A percentile compares a stretch with the other conserved stretches of the same genome.
Evolutionary conservation across 768 basidiomycete genomes (phyloP).

Genomic region (Psilocybe subaeruginosa): DNA sequence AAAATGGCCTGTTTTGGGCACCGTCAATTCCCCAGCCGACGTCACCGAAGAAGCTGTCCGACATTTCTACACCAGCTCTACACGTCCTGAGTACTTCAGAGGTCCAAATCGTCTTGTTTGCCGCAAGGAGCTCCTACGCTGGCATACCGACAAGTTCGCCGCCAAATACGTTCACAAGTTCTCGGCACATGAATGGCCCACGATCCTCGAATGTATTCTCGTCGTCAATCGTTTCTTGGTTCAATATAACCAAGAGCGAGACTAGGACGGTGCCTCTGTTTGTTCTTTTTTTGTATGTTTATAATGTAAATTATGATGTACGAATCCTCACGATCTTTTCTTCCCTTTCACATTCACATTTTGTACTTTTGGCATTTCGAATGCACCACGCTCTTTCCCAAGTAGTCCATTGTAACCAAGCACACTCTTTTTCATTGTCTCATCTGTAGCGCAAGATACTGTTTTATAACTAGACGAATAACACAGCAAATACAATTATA

Average conservation of each 20-base stretch:
- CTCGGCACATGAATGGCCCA: constrained; percentile 29
- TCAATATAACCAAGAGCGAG: background rate
- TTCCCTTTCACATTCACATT: background rate
- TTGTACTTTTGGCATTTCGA: too few species aligned
- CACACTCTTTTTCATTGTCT: too few species aligned
- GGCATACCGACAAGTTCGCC: constrained; percentile 61
- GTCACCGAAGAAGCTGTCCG: constrained; percentile 37
- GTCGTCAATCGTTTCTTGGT: constrained; percentile 46
- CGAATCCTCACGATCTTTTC: background rate
- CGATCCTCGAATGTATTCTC: constrained; percentile 31
- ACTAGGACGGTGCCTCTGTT: background rate
- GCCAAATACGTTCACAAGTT: constrained; percentile 37
- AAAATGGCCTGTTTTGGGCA: constrained; percentile 46
- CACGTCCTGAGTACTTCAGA: constrained; percentile 20
- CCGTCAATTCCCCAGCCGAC: constrained; percentile 24
- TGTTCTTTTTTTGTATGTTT: background rate
- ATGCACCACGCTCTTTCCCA: too few species aligned
- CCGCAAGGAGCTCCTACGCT: constrained; percentile 48
- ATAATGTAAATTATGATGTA: background rate
- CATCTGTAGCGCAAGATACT: too few species aligned
- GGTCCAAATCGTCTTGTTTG: too few species aligned
- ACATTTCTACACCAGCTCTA: constrained; percentile 43
- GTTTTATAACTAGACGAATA: too few species aligned
- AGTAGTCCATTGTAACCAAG: too few species aligned
- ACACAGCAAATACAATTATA: too few species aligned